Evolutionary conservation across 2,329 filamentous ascomycete species (phyloP), one percentile per base, ranked within the genome.

Genomic region (Phyllachora maydis): DNA sequence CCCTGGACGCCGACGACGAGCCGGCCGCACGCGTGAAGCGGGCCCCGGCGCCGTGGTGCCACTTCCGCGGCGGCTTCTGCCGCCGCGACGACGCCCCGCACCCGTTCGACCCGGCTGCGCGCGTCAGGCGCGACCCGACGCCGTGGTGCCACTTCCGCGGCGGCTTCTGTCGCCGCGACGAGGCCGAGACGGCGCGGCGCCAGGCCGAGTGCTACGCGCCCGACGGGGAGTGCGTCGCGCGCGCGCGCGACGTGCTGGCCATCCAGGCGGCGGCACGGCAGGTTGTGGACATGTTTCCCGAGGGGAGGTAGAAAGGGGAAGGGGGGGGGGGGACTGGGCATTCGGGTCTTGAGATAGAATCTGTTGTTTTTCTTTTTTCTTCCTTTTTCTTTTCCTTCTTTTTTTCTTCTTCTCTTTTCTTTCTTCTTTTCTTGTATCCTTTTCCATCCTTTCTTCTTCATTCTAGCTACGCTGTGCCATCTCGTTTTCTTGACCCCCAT

Each of bases 111-210:
- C 36, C 46, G 27, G 46, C 46, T 18, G 39, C 47, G 16, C 33
- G 38, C 15, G 30, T 42, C 19, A 23, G 35, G 6, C 31, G 34
- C 18, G 37, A 41, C 23, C 37, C 45, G 12, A 27, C 28, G 3
- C 33, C 34, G 16, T 43, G 37, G 29, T 55, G 50, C 34, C 30
- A 36, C 27, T 34, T 35, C 18, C 32, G 37, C 11, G 52, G 54
- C 24, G 37, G 48, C 30, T 30, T 39, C 17, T 59, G 55, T 46
- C 45, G 39, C 35, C 48, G 49, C 35, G 37, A 39, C 29, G 46
- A 47, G 35, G 47, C 33, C 47, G 40, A 12, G 36, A 35, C 39
- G 6, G 33, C 36, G 19, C 32, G 42, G 25, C 16, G 30, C 28
- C 33, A 35, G 6, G 31, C 40, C 5, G 20, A 19, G 13, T 47